Evolutionary conservation across 495 filamentous ascomycete species (phyloP), one percentile per base, ranked within the genome.

Genomic region (Tuber melanosporum): DNA sequence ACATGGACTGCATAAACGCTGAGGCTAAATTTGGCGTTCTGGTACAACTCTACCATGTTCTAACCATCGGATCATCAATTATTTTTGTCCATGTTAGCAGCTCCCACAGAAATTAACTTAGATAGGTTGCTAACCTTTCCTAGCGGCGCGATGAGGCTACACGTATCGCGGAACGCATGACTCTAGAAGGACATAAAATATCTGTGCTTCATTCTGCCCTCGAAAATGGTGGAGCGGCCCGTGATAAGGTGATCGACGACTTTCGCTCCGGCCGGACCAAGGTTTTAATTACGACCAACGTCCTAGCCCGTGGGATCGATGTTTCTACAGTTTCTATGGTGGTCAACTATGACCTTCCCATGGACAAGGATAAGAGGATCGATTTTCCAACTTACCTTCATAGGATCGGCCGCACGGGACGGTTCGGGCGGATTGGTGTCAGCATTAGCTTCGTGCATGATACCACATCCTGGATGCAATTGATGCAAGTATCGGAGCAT

Each of bases 301-400:
- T 99, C 39, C 89, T 99, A 73, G 92, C 95, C 6, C 93, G 95
- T 81, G 95, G 95, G 80, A 98, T 99, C 77, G 95, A 99, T 85
- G 94, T 99, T 17, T 93, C 94, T 46, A 94, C 94, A n/a, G 95
- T 99, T 1, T 96, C 94, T 41, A 93, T 99, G 89, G 95, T 99
- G 49, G 91, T 99, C 86, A 99, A 99, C 86, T 99, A 98, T 85
- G 91, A 91, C 78, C 89, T 91, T 72, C 89, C 89, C 4, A 90
- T 89, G 85, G 76, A 66, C 17, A 22, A 10, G 26, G 85, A 87
- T 44, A 71, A 73, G 6, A 85, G 85, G 77, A 89, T 93, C 1
- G 95, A 99, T 81, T 88, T 89, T 41, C 94, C 98, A 85, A 98
- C 96, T 4, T 99, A 99, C 84, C 92, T 99, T 47, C 95, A 99